Evolutionary conservation across 106 monocot genomes (phyloP).

Genomic region (Chionographis japonica): DNA sequence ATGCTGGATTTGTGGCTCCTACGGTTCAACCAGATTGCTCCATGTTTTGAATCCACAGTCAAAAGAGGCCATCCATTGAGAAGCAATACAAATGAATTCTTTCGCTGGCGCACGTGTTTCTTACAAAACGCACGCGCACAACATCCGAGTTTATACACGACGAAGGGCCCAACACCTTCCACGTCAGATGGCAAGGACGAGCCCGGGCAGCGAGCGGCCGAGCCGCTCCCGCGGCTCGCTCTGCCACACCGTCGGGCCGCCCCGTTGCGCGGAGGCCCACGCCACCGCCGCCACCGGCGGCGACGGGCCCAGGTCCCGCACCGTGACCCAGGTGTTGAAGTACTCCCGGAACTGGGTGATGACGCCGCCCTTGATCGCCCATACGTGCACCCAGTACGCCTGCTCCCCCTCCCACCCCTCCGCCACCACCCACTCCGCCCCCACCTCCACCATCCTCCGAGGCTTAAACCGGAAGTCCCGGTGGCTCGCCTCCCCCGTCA

Average conservation of each 20-base stretch:
- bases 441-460: conserved; percentile 17
- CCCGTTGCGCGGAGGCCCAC: not conserved
- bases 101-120: too few relatives aligned
- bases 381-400: conserved; percentile 50
- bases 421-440: conserved; percentile 37
- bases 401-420: conserved; percentile 42
- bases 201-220: conserved; percentile 24
- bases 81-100: too few relatives aligned
- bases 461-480: conserved; percentile 27
- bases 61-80: too few relatives aligned
- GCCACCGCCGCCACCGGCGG: not conserved
- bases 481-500: conserved; percentile 24
- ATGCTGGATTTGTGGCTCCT: too few relatives aligned
- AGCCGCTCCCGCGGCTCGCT: conserved; percentile 1
- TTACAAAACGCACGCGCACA: too few relatives aligned
- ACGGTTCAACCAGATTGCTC: too few relatives aligned
- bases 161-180: not conserved
- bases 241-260: conserved; percentile 17
- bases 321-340: conserved; percentile 41
- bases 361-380: conserved; percentile 31
- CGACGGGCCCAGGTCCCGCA: conserved; percentile 18
- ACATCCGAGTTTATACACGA: too few relatives aligned
- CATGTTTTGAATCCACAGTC: too few relatives aligned
- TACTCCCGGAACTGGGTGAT: conserved; percentile 46
- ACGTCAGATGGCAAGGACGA: conserved; percentile 25